Conservation (phyloP, 1,284 basidiomycete species). For the Moesziomyces sp. region DNA sequence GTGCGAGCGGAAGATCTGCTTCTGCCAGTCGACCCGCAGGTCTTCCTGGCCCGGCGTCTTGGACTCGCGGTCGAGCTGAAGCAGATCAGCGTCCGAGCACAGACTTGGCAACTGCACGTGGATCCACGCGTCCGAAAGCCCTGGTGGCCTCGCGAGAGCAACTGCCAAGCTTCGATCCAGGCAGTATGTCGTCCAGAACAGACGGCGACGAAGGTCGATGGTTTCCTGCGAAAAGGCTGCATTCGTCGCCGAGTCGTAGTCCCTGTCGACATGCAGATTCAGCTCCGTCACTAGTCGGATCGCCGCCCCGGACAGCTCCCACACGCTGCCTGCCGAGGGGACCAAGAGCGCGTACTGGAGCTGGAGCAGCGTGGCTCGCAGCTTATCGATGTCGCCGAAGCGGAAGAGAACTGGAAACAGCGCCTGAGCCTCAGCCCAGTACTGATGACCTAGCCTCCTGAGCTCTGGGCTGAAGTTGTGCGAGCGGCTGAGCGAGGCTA, state of each 20-base stretch:
- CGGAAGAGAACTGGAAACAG: constrained; percentile 22
- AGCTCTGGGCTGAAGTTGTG: constrained; percentile 50
- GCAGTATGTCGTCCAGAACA: constrained; percentile 52
- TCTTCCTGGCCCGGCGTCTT: background rate
- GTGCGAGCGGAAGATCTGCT: constrained; percentile 40
- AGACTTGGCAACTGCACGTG: constrained; percentile 42
- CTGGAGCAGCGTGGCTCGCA: constrained; percentile 36
- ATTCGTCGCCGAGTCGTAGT: constrained; percentile 36
- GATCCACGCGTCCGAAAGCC: constrained; percentile 48
- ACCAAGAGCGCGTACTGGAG: constrained; percentile 41
- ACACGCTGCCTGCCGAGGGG: constrained; percentile 39
- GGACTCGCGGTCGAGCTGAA: constrained; percentile 15
- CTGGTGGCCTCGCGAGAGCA: constrained; percentile 39
- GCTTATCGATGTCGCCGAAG: constrained; percentile 34
- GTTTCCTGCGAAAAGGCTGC: constrained; percentile 18
- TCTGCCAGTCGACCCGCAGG: constrained; percentile 13
- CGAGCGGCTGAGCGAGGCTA: constrained; percentile 41
- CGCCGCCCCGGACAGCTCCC: constrained; percentile 44
- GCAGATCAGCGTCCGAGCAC: constrained; percentile 22
- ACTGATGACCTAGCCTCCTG: constrained; percentile 34
- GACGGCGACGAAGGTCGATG: constrained; percentile 34
- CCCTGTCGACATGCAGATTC: constrained; percentile 43
- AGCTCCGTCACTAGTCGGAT: constrained; percentile 47
- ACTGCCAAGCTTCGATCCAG: constrained; percentile 41
- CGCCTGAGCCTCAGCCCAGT: constrained; percentile 39